Percentiles rank a stretch among this genome's conserved stretches.
Conservation (phyloP, 164 flowering plant species). For the Paratinospora sagittata region DNA sequence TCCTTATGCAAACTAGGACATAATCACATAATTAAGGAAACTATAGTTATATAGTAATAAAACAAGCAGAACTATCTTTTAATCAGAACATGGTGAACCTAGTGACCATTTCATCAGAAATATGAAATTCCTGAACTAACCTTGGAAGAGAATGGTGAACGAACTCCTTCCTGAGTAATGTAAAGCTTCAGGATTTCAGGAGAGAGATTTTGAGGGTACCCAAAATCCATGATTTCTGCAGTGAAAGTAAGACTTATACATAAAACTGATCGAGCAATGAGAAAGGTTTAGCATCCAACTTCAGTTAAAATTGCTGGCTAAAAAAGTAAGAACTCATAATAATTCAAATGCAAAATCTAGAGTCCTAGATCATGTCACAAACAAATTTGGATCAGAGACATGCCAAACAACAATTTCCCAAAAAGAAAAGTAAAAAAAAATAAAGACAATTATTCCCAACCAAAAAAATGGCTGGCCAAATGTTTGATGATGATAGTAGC, state of each 20-base stretch:
- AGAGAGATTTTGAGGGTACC: constrained; percentile 98
- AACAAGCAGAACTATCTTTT: constrained; percentile 4
- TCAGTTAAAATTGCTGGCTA: not conserved
- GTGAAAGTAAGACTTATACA: not conserved
- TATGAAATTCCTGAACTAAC: constrained; percentile 29
- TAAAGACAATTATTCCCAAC: too few species aligned
- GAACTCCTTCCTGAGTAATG: constrained; percentile 98
- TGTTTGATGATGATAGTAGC: not conserved
- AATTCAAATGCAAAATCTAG: not conserved
- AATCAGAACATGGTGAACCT: not conserved
- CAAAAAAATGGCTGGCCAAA: not conserved
- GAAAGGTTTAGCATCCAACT: not conserved
- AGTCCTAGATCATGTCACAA: too few species aligned
- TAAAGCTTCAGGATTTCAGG: constrained; percentile 96
- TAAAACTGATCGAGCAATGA: not conserved
- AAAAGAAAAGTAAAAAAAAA: not conserved
- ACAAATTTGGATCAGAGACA: not conserved
- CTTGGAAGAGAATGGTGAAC: constrained; percentile 97
- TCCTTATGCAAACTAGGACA: not conserved
- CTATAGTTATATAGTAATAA: not conserved
- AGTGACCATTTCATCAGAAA: not conserved
- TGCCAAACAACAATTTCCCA: not conserved
- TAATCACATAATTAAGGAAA: not conserved
- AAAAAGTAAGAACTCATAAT: not conserved
- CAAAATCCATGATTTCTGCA: constrained; percentile 99